Evolutionary conservation across 2,329 filamentous ascomycete species (phyloP).

Genomic region (Penicillium decumbens): DNA sequence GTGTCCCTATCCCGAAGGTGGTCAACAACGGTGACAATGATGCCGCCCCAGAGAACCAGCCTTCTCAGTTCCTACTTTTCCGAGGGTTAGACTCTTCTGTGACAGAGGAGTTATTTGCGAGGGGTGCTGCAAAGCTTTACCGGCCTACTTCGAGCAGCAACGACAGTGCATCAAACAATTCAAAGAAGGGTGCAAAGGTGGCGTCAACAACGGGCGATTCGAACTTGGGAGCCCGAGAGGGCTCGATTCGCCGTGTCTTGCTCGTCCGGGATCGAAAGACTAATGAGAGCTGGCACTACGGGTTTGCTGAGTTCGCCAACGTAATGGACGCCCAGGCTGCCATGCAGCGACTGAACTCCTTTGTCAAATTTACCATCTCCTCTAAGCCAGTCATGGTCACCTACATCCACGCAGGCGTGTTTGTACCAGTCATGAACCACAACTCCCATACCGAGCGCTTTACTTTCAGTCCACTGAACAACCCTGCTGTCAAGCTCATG

Average conservation of each 20-base stretch:
- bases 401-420: conserved; percentile 80
- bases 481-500: conserved; percentile 62
- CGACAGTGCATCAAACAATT: conserved; percentile 34
- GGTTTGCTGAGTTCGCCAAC: conserved; percentile 77
- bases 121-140: conserved; percentile 69
- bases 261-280: conserved; percentile 68
- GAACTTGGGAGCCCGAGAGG: conserved; percentile 65
- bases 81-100: conserved; percentile 66
- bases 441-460: conserved; percentile 56
- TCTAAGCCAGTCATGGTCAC: conserved; percentile 66
- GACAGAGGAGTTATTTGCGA: conserved; percentile 66
- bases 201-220: conserved; percentile 54
- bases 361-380: conserved; percentile 71
- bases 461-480: conserved; percentile 67
- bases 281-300: conserved; percentile 72
- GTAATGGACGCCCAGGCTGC: conserved; percentile 72
- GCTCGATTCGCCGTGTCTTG: conserved; percentile 71
- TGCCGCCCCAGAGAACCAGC: conserved; percentile 52
- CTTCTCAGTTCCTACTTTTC: conserved; percentile 72
- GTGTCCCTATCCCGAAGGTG: conserved; percentile 41
- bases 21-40: conserved; percentile 54
- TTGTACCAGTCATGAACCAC: conserved; percentile 66
- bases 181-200: conserved; percentile 48
- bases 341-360: conserved; percentile 64
- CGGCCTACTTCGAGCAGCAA: conserved; percentile 45